Percentiles rank a stretch among this genome's conserved stretches.
Evolutionary conservation across 164 flowering plant species (phyloP).

Genomic region (Cinnamomum chago): DNA sequence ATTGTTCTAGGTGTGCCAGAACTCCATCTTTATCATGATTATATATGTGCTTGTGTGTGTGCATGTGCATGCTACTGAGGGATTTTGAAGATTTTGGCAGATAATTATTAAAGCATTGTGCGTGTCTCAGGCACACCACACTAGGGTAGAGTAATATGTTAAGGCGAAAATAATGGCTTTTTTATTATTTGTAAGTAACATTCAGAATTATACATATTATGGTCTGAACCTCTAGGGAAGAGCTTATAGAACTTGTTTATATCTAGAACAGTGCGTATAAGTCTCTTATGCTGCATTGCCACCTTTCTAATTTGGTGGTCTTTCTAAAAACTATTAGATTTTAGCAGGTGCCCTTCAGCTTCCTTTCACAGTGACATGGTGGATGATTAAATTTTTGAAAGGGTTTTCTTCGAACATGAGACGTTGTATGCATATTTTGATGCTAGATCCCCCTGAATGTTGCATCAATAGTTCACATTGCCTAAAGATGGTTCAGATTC

Average conservation of each 20-base stretch:
- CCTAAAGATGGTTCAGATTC: no score
- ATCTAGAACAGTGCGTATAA: background rate
- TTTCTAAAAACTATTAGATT: background rate
- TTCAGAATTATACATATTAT: background rate
- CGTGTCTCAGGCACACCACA: background rate
- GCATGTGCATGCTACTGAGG: background rate
- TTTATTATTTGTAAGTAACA: background rate
- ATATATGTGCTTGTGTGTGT: background rate
- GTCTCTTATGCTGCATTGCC: background rate
- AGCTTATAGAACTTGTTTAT: background rate
- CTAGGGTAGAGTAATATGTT: background rate
- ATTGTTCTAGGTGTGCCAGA: constrained; percentile 52
- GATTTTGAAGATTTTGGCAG: background rate
- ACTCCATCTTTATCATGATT: background rate
- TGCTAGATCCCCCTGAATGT: no score
- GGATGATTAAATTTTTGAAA: background rate
- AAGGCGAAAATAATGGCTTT: background rate
- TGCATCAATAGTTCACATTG: no score
- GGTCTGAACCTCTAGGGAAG: background rate
- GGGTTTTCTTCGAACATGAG: background rate
- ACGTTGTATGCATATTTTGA: background rate
- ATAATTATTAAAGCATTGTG: background rate
- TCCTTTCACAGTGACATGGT: background rate
- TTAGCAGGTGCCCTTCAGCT: background rate
- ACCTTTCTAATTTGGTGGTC: background rate